phyloP scores from a whole-genome alignment of 805 yeast genomes.

The Candida pseudofarinosa region DNA sequence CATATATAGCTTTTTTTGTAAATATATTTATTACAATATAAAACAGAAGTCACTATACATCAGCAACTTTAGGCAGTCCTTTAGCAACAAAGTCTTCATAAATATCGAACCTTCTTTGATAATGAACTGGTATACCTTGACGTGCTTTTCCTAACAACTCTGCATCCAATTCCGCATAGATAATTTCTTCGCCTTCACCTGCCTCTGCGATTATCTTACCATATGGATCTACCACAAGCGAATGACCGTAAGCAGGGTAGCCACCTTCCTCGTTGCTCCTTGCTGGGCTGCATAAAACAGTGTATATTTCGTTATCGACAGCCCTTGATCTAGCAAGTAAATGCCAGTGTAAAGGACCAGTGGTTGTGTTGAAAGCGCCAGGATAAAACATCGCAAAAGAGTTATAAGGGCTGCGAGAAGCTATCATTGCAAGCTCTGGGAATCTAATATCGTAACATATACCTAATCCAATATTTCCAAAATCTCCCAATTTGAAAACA shows the following conservation, averaged over 20 bases:
- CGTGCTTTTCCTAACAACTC: constrained; percentile 38
- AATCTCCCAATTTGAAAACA: constrained; percentile 59
- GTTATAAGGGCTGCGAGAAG: constrained; percentile 55
- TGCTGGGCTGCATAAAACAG: constrained; percentile 84
- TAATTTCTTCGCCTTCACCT: constrained; percentile 42
- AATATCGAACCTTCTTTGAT: constrained; percentile 40
- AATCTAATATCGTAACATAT: constrained; percentile 79
- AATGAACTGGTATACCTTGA: constrained; percentile 39
- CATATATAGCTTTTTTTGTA: constrained; percentile 2
- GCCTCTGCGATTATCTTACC: constrained; percentile 44
- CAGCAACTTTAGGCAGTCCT: constrained; percentile 26
- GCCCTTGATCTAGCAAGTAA: constrained; percentile 69
- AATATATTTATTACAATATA: not conserved
- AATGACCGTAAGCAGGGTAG: constrained; percentile 45
- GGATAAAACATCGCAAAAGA: constrained; percentile 79
- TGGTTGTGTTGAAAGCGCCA: constrained; percentile 79
- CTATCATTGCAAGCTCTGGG: constrained; percentile 70
- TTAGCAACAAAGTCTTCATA: constrained; percentile 34
- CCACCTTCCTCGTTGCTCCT: constrained; percentile 55
- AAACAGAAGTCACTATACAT: constrained; percentile 10
- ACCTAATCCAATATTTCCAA: constrained; percentile 78
- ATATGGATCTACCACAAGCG: constrained; percentile 39
- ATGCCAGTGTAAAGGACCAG: constrained; percentile 85
- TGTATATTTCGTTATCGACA: constrained; percentile 69
- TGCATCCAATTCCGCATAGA: constrained; percentile 39